phyloP scores from a whole-genome alignment of 306 rosid species.

The Dalbergia cultrata region DNA sequence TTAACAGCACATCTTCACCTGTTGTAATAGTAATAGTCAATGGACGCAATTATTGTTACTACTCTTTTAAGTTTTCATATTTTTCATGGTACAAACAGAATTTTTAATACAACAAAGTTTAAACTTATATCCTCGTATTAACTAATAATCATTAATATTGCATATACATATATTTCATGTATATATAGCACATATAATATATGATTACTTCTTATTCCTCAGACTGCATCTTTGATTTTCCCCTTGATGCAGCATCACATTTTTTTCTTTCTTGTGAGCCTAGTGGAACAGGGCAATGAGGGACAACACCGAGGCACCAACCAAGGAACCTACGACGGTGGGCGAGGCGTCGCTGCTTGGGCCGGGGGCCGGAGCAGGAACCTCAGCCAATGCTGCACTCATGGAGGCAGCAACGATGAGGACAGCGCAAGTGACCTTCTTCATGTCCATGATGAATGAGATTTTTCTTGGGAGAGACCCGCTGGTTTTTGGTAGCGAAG shows the following conservation, averaged over 20 bases:
- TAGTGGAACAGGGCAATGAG: constrained; percentile 62
- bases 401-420: constrained; percentile 56
- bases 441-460: constrained; percentile 53
- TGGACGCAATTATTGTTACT: too few species aligned
- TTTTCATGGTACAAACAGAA: too few species aligned
- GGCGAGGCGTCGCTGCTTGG: constrained; percentile 52
- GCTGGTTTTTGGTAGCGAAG: constrained; percentile 1
- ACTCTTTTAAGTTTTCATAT: too few species aligned
- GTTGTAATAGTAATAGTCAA: too few species aligned
- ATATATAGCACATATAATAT: neutral
- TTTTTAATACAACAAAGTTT: too few species aligned
- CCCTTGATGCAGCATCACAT: neutral
- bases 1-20: too few species aligned
- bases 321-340: constrained; percentile 55
- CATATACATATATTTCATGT: too few species aligned
- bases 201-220: neutral
- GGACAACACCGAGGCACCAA: constrained; percentile 64
- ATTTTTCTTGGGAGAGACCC: constrained; percentile 25
- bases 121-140: too few species aligned
- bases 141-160: too few species aligned
- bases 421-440: constrained; percentile 52
- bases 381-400: constrained; percentile 52
- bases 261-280: constrained; percentile 11
- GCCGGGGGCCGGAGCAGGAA: constrained; percentile 48
- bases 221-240: too few species aligned